Evolutionary conservation across 768 basidiomycete genomes (phyloP).

Genomic region (Floccularia luteovirens): DNA sequence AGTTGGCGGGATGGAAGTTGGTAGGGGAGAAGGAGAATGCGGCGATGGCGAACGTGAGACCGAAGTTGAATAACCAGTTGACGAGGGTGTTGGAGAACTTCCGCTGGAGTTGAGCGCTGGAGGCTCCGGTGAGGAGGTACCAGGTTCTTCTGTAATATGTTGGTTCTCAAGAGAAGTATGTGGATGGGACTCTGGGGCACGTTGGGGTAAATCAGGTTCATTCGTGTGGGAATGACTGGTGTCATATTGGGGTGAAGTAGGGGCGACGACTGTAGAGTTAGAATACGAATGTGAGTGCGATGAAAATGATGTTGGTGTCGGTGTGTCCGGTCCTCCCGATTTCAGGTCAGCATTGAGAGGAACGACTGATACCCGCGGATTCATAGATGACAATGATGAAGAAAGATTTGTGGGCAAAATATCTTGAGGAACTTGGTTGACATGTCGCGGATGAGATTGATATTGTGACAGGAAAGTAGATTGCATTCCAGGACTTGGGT

Average conservation of each 20-base stretch:
- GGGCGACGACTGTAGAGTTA: slow-evolving; percentile 38
- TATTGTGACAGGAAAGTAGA: slow-evolving; percentile 34
- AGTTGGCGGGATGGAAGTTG: slow-evolving; percentile 20
- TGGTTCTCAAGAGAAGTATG: background rate
- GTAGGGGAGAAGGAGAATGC: slow-evolving; percentile 22
- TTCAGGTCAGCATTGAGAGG: slow-evolving; percentile 14
- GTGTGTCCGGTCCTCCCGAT: slow-evolving; percentile 30
- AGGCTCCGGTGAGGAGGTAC: slow-evolving; percentile 17
- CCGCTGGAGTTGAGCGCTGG: slow-evolving; percentile 31
- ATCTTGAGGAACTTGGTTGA: slow-evolving; percentile 26
- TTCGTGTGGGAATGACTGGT: background rate
- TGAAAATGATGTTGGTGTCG: slow-evolving; percentile 28
- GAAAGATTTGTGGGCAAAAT: slow-evolving; percentile 34
- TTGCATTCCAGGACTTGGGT: slow-evolving; percentile 35
- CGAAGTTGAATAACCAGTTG: slow-evolving; percentile 46
- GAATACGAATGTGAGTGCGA: slow-evolving; percentile 36
- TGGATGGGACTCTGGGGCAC: too few species aligned
- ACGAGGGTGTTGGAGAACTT: slow-evolving; percentile 53
- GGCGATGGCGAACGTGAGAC: slow-evolving; percentile 43
- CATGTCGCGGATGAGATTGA: slow-evolving; percentile 19
- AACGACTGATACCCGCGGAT: slow-evolving; percentile 19
- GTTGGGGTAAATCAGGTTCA: background rate
- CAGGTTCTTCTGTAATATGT: slow-evolving; percentile 6
- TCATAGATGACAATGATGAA: slow-evolving; percentile 28
- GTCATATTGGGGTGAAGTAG: slow-evolving; percentile 12